Evolutionary conservation across 371 early-diverging fungal species (phyloP), one percentile per base, ranked within the genome.

Genomic region (Mycotypha africana): DNA sequence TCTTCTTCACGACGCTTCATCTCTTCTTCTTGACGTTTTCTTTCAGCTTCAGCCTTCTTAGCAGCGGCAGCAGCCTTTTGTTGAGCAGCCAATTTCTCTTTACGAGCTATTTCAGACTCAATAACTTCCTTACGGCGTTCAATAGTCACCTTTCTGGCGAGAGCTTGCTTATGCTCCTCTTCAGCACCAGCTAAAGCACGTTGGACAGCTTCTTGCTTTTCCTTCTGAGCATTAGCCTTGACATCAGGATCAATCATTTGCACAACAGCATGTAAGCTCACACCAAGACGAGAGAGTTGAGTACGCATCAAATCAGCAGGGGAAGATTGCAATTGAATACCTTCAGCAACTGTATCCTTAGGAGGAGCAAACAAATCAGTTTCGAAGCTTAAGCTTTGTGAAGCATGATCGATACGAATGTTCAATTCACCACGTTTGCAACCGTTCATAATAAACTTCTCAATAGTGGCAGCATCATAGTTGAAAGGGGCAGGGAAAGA

Each of bases 401-500:
- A 82, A 47, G 83, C 79, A 71, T 97, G 93, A 70, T 98, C 92
- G 47, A 98, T 81, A 46, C 95, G 91, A 58, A 98, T 93, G 51
- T 84, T 83, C 51, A 98, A 78, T 65, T 98, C 97, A 31, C 95
- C 93, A 62, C 90, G 90, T 50, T 93, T 87, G 70, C 93, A 93
- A 26, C 95, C 98, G 64, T 91, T 86, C 92, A 97, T 93, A 55
- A 97, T 88, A 70, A 97, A 93, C 67, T 91, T 89, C 74, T 98
- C 98, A 55, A 98, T 91, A 12, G 81, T 80, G 35, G 89, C 85
- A 9, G 90, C 83, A 49, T 86, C 88, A 60, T 89, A 85, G 74
- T 81, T 83, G 81, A 82, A 88, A 17, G 93, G 89, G 26, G 75
- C 80, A 15, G 89, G 82, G 82, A 97, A 92, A 21, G 89, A 78